phyloP scores from a whole-genome alignment of 2,329 filamentous ascomycete genomes.

The Scleromitrula shiraiana region DNA sequence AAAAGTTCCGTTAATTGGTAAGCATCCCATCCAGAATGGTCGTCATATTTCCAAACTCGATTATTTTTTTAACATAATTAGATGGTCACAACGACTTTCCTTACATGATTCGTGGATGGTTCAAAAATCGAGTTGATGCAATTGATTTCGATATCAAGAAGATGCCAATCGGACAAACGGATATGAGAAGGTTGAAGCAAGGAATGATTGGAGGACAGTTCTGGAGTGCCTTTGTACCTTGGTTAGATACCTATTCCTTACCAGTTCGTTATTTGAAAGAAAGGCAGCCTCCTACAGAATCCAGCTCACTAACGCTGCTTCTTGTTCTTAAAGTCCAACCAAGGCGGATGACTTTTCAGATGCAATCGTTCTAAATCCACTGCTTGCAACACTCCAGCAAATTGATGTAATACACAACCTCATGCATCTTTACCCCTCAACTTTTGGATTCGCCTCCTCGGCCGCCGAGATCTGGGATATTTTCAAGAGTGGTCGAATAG shows the following conservation, averaged over 20 bases:
- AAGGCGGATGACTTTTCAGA: too few relatives aligned
- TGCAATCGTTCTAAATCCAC: too few relatives aligned
- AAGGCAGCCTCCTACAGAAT: too few relatives aligned
- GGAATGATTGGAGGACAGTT: constrained; percentile 25
- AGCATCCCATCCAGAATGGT: too few relatives aligned
- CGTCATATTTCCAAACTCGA: too few relatives aligned
- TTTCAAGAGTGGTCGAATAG: background rate
- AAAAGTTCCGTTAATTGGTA: too few relatives aligned
- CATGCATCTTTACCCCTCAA: too few relatives aligned
- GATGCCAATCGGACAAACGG: constrained; percentile 10
- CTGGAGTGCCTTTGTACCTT: constrained; percentile 26
- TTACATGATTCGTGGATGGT: background rate
- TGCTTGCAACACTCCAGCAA: too few relatives aligned
- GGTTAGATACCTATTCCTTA: constrained; percentile 2
- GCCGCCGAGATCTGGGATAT: background rate
- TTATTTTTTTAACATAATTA: too few relatives aligned
- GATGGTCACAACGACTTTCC: background rate
- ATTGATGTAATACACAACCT: too few relatives aligned
- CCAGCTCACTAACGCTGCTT: too few relatives aligned
- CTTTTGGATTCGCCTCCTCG: background rate
- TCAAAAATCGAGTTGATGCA: background rate
- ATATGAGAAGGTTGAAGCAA: constrained; percentile 12
- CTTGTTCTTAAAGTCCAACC: too few relatives aligned
- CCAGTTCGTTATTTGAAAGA: background rate
- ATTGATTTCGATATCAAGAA: constrained; percentile 16